Conservation (phyloP, 352 stramenopile genomes). For the Achlya hypogyna region DNA sequence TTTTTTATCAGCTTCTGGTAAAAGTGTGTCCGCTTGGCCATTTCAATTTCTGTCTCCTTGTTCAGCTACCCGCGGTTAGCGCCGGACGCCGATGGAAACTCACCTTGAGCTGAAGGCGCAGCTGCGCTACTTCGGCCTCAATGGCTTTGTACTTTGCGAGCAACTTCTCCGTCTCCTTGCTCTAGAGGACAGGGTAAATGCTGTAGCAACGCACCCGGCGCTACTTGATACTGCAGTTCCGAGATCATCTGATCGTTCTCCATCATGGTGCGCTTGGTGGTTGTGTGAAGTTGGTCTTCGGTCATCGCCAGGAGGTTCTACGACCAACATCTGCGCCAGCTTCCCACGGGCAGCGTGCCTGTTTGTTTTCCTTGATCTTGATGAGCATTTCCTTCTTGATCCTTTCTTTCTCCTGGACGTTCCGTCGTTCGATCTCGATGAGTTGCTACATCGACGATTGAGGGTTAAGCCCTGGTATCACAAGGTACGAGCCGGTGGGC, state of each 20-base stretch:
- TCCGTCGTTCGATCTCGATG: conserved; percentile 42
- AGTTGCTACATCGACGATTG: conserved; percentile 27
- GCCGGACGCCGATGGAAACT: conserved; percentile 14
- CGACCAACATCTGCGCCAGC: conserved; percentile 37
- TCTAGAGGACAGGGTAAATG: conserved; percentile 22
- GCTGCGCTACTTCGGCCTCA: conserved; percentile 34
- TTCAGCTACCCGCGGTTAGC: not conserved
- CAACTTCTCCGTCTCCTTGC: conserved; percentile 61
- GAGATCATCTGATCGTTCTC: conserved; percentile 73
- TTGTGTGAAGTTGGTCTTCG: conserved; percentile 54
- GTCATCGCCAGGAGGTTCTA: conserved; percentile 44
- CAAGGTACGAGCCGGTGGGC: conserved; percentile 2
- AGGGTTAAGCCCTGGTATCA: conserved; percentile 23
- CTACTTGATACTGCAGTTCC: conserved; percentile 36
- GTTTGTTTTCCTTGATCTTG: conserved; percentile 32
- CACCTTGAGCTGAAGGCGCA: conserved; percentile 46
- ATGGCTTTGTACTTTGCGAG: conserved; percentile 33
- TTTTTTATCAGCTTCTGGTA: conserved; percentile 59
- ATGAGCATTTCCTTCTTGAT: conserved; percentile 64
- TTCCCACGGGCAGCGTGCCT: not conserved
- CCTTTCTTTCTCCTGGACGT: conserved; percentile 51
- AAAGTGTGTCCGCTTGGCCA: conserved; percentile 60
- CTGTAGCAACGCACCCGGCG: not conserved
- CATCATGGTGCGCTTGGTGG: conserved; percentile 68
- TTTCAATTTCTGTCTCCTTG: conserved; percentile 35